A percentile compares a stretch with the other conserved stretches of the same genome.
phyloP scores from a whole-genome alignment of 2,329 filamentous ascomycete species.

The Pseudogymnoascus verrucosus region DNA sequence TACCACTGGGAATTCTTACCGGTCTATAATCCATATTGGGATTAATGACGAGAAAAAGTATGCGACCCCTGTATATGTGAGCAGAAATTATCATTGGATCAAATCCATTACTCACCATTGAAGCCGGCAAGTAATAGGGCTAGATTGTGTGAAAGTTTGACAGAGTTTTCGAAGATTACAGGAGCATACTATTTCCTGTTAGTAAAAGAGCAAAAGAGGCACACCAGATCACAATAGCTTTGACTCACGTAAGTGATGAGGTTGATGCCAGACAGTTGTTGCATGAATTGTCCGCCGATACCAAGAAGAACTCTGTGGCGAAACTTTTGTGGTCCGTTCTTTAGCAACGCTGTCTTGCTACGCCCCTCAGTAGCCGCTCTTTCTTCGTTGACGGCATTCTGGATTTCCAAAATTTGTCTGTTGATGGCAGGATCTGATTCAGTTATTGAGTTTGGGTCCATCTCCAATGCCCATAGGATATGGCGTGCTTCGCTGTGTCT shows the following conservation, averaged over 20 bases:
- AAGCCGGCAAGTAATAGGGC: slow-evolving; percentile 46
- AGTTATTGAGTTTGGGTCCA: slow-evolving; percentile 25
- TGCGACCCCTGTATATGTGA: slow-evolving; percentile 26
- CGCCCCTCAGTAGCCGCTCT: slow-evolving; percentile 29
- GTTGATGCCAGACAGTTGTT: slow-evolving; percentile 31
- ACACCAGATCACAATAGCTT: background rate
- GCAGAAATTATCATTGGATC: background rate
- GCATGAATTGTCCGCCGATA: slow-evolving; percentile 39
- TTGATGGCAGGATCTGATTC: slow-evolving; percentile 16
- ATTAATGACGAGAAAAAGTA: slow-evolving; percentile 31
- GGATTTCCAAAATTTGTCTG: slow-evolving; percentile 31
- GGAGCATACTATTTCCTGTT: slow-evolving; percentile 29
- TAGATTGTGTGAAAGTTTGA: slow-evolving; percentile 36
- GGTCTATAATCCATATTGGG: slow-evolving; percentile 34
- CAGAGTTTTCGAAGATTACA: slow-evolving; percentile 39
- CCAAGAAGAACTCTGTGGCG: slow-evolving; percentile 34
- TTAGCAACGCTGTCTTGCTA: slow-evolving; percentile 31
- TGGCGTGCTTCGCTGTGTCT: slow-evolving; percentile 23
- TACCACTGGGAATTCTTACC: slow-evolving; percentile 18
- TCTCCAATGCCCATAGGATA: slow-evolving; percentile 28
- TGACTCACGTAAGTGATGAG: slow-evolving; percentile 23
- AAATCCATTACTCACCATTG: slow-evolving; percentile 22
- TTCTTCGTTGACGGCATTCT: slow-evolving; percentile 34
- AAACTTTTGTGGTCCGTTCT: slow-evolving; percentile 36
- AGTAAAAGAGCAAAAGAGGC: background rate